Percentiles rank a stretch among this genome's conserved stretches.
These are phyloP conservation scores for Sicyos edulis DNA, from an alignment of 306 rosid genomes.

Conservation along the genomic window DNA sequence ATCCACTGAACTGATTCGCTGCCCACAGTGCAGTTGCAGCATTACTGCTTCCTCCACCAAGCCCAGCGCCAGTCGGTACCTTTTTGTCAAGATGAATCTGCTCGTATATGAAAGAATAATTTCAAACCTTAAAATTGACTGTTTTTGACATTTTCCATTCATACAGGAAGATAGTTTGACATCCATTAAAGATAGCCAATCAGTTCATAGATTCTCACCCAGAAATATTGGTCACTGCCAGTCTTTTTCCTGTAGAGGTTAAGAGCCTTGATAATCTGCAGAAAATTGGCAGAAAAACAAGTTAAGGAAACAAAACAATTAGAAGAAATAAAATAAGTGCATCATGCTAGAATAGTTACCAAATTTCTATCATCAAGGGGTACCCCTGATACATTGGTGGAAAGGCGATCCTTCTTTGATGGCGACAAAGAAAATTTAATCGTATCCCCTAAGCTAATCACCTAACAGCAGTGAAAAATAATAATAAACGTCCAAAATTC, in stretches of 20 bases:
- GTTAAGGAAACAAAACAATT: slow-evolving; percentile 1
- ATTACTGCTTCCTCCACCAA: slow-evolving; percentile 98
- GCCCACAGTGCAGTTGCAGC: slow-evolving; percentile 99
- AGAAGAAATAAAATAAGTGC: slow-evolving; percentile 16
- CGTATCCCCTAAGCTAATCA: slow-evolving; percentile 86
- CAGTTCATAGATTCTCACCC: slow-evolving; percentile 48
- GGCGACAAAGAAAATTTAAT: slow-evolving; percentile 89
- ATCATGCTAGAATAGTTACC: slow-evolving; percentile 33
- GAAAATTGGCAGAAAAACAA: slow-evolving; percentile 19
- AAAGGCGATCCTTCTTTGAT: slow-evolving; percentile 65
- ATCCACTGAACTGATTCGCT: slow-evolving; percentile 78
- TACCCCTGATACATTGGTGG: slow-evolving; percentile 85
- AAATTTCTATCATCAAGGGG: slow-evolving; percentile 86
- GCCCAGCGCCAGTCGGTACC: slow-evolving; percentile 98
- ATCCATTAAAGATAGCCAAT: background rate
- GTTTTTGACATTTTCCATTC: background rate
- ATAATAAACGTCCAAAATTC: background rate
- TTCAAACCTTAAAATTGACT: slow-evolving; percentile 3
- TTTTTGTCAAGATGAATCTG: slow-evolving; percentile 93
- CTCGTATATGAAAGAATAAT: slow-evolving; percentile 18
- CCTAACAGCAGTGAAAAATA: slow-evolving; percentile 41
- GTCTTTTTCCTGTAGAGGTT: slow-evolving; percentile 92
- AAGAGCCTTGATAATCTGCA: slow-evolving; percentile 92
- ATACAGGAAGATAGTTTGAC: background rate
- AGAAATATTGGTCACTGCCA: slow-evolving; percentile 64